Conservation (phyloP, 2,329 filamentous ascomycete genomes). For the Aschersonia sp. region DNA sequence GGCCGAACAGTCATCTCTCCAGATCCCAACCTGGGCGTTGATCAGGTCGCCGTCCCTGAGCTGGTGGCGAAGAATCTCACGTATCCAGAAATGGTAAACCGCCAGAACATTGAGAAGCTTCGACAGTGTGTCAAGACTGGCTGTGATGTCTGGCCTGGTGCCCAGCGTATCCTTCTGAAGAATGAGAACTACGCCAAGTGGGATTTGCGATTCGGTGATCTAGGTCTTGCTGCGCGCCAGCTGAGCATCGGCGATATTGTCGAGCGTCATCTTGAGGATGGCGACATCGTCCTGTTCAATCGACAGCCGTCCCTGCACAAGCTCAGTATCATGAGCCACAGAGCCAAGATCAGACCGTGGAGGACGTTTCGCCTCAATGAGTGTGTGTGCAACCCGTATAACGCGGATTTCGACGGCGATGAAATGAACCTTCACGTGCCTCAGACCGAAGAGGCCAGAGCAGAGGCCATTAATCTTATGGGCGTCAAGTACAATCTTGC, state of each 20-base stretch:
- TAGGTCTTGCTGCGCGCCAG: conserved; percentile 55
- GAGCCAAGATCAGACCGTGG: conserved; percentile 85
- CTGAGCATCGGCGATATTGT: conserved; percentile 77
- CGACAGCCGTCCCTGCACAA: conserved; percentile 96
- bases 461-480: conserved; percentile 93
- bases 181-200: conserved; percentile 55
- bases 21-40: conserved; percentile 84
- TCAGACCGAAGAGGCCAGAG: conserved; percentile 90
- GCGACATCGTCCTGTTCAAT: conserved; percentile 94
- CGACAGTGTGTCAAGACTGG: conserved; percentile 62
- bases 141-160: conserved; percentile 68
- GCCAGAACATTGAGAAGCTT: conserved; percentile 75
- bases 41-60: conserved; percentile 82
- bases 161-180: conserved; percentile 66
- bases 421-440: conserved; percentile 99
- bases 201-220: conserved; percentile 58
- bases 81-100: conserved; percentile 78
- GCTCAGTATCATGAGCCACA: conserved; percentile 93
- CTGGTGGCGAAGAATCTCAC: conserved; percentile 94
- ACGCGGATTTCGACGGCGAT: conserved; percentile 96
- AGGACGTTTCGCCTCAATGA: conserved; percentile 94
- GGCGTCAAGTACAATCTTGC: conserved; percentile 93
- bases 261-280: conserved; percentile 87
- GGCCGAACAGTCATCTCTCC: conserved; percentile 95
- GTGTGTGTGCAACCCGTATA: conserved; percentile 96